phyloP scores from a whole-genome alignment of 1,284 basidiomycete species.

The Cutaneotrichosporon spelunceum region DNA sequence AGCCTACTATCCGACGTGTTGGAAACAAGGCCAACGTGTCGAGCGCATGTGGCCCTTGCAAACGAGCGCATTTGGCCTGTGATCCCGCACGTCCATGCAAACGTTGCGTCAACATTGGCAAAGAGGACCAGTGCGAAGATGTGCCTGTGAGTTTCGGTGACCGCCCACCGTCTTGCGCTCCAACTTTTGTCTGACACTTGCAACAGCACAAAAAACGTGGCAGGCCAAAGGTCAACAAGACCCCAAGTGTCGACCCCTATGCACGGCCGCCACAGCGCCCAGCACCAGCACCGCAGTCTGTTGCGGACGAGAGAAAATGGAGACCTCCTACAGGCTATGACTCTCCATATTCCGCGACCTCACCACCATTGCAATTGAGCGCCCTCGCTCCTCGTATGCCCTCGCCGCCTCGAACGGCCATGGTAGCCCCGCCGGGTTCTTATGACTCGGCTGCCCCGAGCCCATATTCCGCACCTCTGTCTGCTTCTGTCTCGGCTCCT shows the following conservation, averaged over 20 bases:
- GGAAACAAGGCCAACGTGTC: constrained; percentile 39
- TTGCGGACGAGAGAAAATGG: constrained; percentile 26
- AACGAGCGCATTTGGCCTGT: constrained; percentile 47
- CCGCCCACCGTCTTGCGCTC: background rate
- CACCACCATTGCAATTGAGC: constrained; percentile 6
- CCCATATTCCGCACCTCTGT: background rate
- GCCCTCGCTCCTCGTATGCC: constrained; percentile 7
- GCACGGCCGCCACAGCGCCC: constrained; percentile 9
- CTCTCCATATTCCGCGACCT: constrained; percentile 19
- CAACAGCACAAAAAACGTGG: constrained; percentile 48
- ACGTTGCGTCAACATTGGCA: constrained; percentile 46
- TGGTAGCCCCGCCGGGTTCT: background rate
- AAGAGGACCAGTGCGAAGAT: constrained; percentile 47
- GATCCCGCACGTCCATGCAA: constrained; percentile 47
- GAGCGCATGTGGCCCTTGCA: constrained; percentile 47
- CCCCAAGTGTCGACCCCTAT: constrained; percentile 35
- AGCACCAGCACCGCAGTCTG: background rate
- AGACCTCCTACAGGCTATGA: constrained; percentile 29
- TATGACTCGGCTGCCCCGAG: constrained; percentile 2
- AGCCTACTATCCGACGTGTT: constrained; percentile 25
- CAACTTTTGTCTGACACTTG: background rate
- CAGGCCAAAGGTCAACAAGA: constrained; percentile 42
- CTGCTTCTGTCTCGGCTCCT: constrained; percentile 5
- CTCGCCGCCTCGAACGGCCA: constrained; percentile 10
- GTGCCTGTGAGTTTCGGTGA: constrained; percentile 40